Conservation (phyloP, 192 early-diverging fungal species). For the Coemansia sp. region DNA sequence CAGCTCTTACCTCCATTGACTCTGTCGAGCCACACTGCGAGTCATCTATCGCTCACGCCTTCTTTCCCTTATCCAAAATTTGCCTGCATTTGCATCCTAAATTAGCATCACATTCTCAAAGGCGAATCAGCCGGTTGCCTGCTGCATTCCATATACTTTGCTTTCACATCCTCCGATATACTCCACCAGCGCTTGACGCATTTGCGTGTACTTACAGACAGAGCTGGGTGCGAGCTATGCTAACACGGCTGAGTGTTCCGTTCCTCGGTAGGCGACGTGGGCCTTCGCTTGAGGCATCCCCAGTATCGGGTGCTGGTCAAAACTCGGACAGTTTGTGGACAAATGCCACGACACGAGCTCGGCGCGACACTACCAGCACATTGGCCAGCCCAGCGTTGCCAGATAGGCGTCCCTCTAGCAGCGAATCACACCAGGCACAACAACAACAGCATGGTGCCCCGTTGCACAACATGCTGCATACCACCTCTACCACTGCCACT, state of each 20-base stretch:
- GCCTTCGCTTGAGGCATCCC: constrained; percentile 1
- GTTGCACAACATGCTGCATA: neutral
- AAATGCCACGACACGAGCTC: neutral
- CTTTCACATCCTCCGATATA: neutral
- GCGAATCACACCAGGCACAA: no score
- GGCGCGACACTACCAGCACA: constrained; percentile 3
- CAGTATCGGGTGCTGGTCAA: constrained; percentile 4
- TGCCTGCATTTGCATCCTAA: neutral
- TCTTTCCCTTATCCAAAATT: neutral
- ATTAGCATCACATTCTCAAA: neutral
- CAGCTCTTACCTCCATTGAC: neutral
- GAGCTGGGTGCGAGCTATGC: constrained; percentile 7
- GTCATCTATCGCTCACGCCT: neutral
- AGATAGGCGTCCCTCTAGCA: neutral
- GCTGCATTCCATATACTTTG: neutral
- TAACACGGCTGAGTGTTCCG: constrained; percentile 29
- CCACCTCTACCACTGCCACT: neutral
- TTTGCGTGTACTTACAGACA: no score
- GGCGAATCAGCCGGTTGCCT: neutral
- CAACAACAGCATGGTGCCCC: neutral
- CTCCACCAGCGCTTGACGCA: no score
- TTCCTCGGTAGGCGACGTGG: constrained; percentile 31
- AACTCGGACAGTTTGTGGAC: no score
- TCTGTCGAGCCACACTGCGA: neutral
- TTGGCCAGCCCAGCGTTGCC: constrained; percentile 4